Evolutionary conservation across 371 early-diverging fungal genomes (phyloP).

Genomic region (Funneliformis caledonium): DNA sequence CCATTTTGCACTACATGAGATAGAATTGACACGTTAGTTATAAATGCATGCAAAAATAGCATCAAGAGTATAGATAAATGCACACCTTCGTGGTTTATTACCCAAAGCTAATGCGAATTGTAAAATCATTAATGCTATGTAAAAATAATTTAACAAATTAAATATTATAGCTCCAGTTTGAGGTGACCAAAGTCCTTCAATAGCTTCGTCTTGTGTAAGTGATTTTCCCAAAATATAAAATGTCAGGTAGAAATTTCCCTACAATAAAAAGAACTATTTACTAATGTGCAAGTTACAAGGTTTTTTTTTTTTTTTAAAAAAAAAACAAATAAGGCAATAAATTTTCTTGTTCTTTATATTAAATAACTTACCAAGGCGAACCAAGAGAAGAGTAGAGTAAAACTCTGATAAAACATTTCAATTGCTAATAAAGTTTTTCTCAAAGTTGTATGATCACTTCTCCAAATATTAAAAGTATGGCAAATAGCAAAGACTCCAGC

Average conservation of each 20-base stretch:
- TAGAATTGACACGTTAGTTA: slow-evolving; percentile 33
- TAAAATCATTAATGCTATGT: slow-evolving; percentile 66
- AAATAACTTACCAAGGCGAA: slow-evolving; percentile 75
- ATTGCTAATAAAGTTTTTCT: slow-evolving; percentile 69
- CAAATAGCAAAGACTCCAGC: slow-evolving; percentile 83
- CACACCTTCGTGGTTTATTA: slow-evolving; percentile 80
- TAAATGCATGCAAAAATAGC: slow-evolving; percentile 55
- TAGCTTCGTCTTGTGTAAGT: slow-evolving; percentile 44
- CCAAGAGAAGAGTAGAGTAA: slow-evolving; percentile 78
- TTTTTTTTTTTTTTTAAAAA: too few relatives aligned
- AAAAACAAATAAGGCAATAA: too few relatives aligned
- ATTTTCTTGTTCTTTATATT: not conserved
- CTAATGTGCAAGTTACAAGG: not conserved
- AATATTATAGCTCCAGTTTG: slow-evolving; percentile 49
- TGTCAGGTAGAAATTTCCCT: slow-evolving; percentile 79
- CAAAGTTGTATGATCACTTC: slow-evolving; percentile 65
- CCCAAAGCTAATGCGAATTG: slow-evolving; percentile 77
- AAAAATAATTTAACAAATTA: slow-evolving; percentile 60
- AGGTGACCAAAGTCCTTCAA: slow-evolving; percentile 20
- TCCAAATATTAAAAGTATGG: slow-evolving; percentile 77
- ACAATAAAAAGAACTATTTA: not conserved
- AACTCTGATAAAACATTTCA: slow-evolving; percentile 71
- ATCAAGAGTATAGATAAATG: slow-evolving; percentile 53
- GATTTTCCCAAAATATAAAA: slow-evolving; percentile 73
- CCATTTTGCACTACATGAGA: slow-evolving; percentile 53